phyloP scores from a whole-genome alignment of 192 early-diverging fungal genomes.

The Gigaspora rosea region DNA sequence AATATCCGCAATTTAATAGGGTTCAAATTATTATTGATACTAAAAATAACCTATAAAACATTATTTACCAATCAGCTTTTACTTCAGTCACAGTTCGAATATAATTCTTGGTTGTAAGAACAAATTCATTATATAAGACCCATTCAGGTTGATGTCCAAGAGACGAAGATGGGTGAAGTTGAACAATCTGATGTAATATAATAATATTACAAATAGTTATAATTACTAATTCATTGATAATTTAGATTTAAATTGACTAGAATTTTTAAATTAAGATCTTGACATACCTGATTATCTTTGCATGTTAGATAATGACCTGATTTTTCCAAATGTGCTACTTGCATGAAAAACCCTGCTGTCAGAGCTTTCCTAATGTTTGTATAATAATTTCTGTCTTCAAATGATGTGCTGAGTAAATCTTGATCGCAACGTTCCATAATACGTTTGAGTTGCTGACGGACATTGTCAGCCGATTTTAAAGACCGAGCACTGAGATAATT shows the following conservation, averaged over 20 bases:
- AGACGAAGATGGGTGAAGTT: constrained; percentile 89
- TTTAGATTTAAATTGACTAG: background rate
- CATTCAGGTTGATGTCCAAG: constrained; percentile 94
- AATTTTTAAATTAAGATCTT: background rate
- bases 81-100: constrained; percentile 93
- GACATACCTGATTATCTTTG: constrained; percentile 90
- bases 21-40: background rate
- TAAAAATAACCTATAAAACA: background rate
- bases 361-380: constrained; percentile 88
- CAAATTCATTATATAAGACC: constrained; percentile 99
- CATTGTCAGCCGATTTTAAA: constrained; percentile 90
- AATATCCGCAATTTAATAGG: background rate
- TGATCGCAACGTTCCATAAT: constrained; percentile 77
- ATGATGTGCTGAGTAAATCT: constrained; percentile 68
- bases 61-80: constrained; percentile 74
- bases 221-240: constrained; percentile 11
- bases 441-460: constrained; percentile 84
- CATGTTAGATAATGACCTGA: constrained; percentile 88
- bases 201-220: constrained; percentile 25
- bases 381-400: constrained; percentile 76
- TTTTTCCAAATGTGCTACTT: constrained; percentile 91
- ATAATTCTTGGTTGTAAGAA: constrained; percentile 93
- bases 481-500: constrained; percentile 91
- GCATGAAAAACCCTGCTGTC: constrained; percentile 97
- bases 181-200: constrained; percentile 55